A percentile compares a stretch with the other conserved stretches of the same genome.
Evolutionary conservation across 2,329 filamentous ascomycete genomes (phyloP).

Genomic region (Trichoderma sp.): DNA sequence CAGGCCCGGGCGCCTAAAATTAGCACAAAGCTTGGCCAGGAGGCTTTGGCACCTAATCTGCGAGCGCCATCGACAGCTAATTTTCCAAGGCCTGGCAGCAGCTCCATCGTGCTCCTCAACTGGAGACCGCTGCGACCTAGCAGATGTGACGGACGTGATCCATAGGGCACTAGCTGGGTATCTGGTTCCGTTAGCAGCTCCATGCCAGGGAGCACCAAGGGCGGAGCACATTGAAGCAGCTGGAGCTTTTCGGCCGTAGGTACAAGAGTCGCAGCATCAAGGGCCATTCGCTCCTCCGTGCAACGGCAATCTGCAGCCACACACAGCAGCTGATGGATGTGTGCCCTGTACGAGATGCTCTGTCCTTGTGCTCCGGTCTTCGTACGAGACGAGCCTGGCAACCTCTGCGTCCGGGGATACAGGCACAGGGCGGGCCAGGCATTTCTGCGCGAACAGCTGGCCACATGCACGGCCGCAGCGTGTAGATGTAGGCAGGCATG

Average conservation of each 20-base stretch:
- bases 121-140: conserved; percentile 11
- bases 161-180: conserved; percentile 16
- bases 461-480: conserved; percentile 24
- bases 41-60: conserved; percentile 23
- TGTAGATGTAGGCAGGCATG: not conserved
- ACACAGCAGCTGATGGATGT: not conserved
- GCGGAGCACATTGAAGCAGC: too few species aligned
- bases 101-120: conserved; percentile 6
- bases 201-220: too few species aligned
- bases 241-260: not conserved
- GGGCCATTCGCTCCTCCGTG: not conserved
- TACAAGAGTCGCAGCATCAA: conserved; percentile 4
- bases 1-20: conserved; percentile 8
- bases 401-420: conserved; percentile 15
- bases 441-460: conserved; percentile 25
- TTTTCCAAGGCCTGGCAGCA: conserved; percentile 11
- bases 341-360: not conserved
- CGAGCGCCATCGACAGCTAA: conserved; percentile 20
- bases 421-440: conserved; percentile 7
- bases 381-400: conserved; percentile 2
- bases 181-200: not conserved
- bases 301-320: conserved; percentile 3
- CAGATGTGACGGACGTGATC: conserved; percentile 23
- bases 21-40: conserved; percentile 19
- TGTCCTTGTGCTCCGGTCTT: not conserved